phyloP scores from a whole-genome alignment of 805 yeast species.

The Pichia heedii region DNA sequence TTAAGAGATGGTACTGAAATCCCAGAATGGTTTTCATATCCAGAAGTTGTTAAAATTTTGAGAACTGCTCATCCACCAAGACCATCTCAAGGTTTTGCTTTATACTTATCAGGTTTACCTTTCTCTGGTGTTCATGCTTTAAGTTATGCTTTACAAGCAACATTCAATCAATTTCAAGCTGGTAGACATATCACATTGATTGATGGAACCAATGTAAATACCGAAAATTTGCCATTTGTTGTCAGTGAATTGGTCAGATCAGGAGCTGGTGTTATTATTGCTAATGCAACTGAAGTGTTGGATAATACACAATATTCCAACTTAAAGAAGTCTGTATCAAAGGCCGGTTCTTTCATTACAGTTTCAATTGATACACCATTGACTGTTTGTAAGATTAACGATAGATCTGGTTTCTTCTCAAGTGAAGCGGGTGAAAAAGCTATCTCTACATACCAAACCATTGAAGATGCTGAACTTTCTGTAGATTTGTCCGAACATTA shows the following conservation, averaged over 20 bases:
- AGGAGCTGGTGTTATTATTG: slow-evolving; percentile 85
- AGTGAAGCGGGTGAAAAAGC: slow-evolving; percentile 32
- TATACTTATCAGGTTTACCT: slow-evolving; percentile 53
- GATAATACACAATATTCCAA: slow-evolving; percentile 33
- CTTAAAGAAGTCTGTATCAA: slow-evolving; percentile 36
- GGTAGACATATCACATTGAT: slow-evolving; percentile 69
- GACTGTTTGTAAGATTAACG: slow-evolving; percentile 36
- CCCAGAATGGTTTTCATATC: slow-evolving; percentile 96
- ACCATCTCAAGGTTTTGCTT: slow-evolving; percentile 77
- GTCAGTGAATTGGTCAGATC: slow-evolving; percentile 72
- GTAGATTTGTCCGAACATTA: slow-evolving; percentile 41
- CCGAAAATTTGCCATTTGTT: slow-evolving; percentile 46
- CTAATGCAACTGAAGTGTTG: slow-evolving; percentile 38
- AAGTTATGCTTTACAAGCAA: slow-evolving; percentile 78
- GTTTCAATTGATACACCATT: slow-evolving; percentile 45
- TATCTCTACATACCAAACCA: slow-evolving; percentile 38
- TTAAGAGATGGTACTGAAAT: slow-evolving; percentile 79
- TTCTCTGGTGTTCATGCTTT: slow-evolving; percentile 55
- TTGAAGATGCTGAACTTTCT: slow-evolving; percentile 47
- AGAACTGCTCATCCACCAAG: slow-evolving; percentile 94
- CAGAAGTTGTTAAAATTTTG: slow-evolving; percentile 86
- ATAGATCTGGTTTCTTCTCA: slow-evolving; percentile 42
- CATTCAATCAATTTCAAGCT: slow-evolving; percentile 81
- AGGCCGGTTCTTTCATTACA: slow-evolving; percentile 42
- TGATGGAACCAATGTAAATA: slow-evolving; percentile 26